phyloP scores from a whole-genome alignment of 768 basidiomycete genomes.

The Paxillus ammoniavirescens region DNA sequence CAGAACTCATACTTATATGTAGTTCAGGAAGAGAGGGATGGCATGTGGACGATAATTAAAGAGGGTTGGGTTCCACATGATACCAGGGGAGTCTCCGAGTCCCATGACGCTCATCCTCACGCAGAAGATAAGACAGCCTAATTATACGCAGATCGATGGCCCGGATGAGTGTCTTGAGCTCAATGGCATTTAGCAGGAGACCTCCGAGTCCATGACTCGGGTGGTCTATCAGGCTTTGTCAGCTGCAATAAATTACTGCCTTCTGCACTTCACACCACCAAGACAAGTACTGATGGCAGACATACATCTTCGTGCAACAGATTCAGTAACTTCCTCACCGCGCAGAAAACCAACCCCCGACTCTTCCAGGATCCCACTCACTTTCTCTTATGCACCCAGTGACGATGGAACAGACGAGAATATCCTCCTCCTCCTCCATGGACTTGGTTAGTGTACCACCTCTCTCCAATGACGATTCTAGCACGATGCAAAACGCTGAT shows the following conservation, averaged over 20 bases:
- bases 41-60: background rate
- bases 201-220: too few species aligned
- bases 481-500: background rate
- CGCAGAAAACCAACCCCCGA: constrained; percentile 52
- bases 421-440: constrained; percentile 79
- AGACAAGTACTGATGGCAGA: constrained; percentile 13
- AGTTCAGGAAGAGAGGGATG: background rate
- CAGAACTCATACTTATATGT: background rate
- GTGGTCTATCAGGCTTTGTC: too few species aligned
- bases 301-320: constrained; percentile 18
- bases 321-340: constrained; percentile 10
- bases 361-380: constrained; percentile 44
- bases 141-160: background rate
- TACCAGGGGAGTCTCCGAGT: background rate
- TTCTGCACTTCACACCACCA: too few species aligned
- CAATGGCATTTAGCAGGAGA: too few species aligned
- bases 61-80: background rate
- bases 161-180: too few species aligned
- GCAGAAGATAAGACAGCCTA: background rate
- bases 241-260: too few species aligned
- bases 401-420: constrained; percentile 87
- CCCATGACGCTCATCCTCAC: background rate
- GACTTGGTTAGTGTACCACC: constrained; percentile 57
- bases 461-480: constrained; percentile 3
- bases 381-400: constrained; percentile 69